phyloP scores from a whole-genome alignment of 805 yeast genomes.

The Saturnispora diversa region DNA sequence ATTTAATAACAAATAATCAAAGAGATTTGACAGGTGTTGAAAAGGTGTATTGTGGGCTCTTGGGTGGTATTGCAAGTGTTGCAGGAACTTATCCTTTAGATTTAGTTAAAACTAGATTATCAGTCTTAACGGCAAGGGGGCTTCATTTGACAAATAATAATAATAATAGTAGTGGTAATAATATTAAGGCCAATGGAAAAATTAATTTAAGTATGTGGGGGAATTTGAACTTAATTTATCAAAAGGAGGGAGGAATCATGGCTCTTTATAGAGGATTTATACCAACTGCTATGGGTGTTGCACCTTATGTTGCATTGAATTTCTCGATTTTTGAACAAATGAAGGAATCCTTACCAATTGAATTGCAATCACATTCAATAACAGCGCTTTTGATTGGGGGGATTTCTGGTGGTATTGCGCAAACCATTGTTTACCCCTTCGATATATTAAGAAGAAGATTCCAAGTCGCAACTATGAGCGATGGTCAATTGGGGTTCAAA shows the following conservation, averaged over 20 bases:
- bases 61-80: conserved; percentile 77
- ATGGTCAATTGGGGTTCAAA: conserved; percentile 70
- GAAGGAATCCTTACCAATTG: conserved; percentile 37
- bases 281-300: conserved; percentile 92
- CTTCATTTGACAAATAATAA: neutral
- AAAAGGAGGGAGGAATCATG: conserved; percentile 69
- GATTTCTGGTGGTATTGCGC: conserved; percentile 80
- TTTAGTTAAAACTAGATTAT: conserved; percentile 78
- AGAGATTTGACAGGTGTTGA: conserved; percentile 43
- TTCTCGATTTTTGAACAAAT: conserved; percentile 82
- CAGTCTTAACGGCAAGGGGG: conserved; percentile 72
- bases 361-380: conserved; percentile 28
- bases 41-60: conserved; percentile 66
- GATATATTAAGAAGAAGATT: conserved; percentile 83
- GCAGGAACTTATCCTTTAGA: conserved; percentile 87
- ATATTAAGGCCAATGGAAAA: no score
- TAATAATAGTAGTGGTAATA: no score
- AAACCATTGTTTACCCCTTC: conserved; percentile 83
- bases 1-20: conserved; percentile 25
- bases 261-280: conserved; percentile 79
- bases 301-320: conserved; percentile 91
- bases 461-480: conserved; percentile 82
- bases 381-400: conserved; percentile 56
- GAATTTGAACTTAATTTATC: conserved; percentile 51
- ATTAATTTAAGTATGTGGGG: conserved; percentile 68